Evolutionary conservation across 2,329 filamentous ascomycete genomes (phyloP), one percentile per base, ranked within the genome.

Genomic region (Apiospora aurea): DNA sequence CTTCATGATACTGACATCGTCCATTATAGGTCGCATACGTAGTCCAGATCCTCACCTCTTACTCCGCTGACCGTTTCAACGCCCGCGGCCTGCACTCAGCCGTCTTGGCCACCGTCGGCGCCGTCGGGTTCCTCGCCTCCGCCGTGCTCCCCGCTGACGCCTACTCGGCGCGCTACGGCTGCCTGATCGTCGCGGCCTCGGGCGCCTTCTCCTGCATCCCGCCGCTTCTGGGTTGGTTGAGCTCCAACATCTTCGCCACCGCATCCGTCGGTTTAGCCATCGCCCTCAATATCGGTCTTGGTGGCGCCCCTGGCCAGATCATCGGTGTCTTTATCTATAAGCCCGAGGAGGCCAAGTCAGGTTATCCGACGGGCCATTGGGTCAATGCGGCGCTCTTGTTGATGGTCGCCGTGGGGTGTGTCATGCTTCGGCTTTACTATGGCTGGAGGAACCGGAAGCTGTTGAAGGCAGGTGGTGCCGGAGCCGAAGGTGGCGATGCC

Each of bases 281-380:
- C 71, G 91, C 91, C 1, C 80, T 94, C 71, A 93, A 93, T 73
- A 88, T 93, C 16, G 89, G 88, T 0, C 85, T 92, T 21, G 86
- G 86, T 67, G 91, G 90, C 0, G 91, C 90, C 0, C 86, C 91
- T 0, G 91, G 92, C 0, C 91, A 93, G 79, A 93, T 93, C 53
- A 87, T 89, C 0, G 92, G 91, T 0, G 90, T 93, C 1, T 93
- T 90, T 90, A 93, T 92, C 72, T 93, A 93, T 81, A 91, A 91
- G 77, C 84, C 87, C 0, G 81, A 88, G 29, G 90, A 93, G 79
- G 87, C 85, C 24, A 81, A 82, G 41, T 79, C 75, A 10, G 91
- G 91, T 0, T 93, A 92, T 78, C 90, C 90, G 0, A 93, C 91
- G 0, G 92, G 91, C 0, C 91, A 93, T 78, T 93, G 89, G 88